phyloP scores from a whole-genome alignment of 2,329 filamentous ascomycete species.

The Aspergillus glaucus region DNA sequence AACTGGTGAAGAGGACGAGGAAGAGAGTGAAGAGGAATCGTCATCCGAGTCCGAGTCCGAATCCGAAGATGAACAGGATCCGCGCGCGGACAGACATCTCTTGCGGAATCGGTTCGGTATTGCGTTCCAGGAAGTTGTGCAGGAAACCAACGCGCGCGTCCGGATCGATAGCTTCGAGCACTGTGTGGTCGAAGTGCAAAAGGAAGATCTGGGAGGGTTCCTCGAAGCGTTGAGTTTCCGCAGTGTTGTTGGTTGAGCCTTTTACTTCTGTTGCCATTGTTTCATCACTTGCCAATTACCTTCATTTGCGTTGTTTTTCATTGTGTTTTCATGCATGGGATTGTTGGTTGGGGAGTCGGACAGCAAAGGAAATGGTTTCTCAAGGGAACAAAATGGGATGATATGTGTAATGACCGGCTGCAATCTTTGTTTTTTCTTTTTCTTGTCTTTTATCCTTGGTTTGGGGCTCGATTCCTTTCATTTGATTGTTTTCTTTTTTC shows the following conservation, averaged over 20 bases:
- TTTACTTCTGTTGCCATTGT: background rate
- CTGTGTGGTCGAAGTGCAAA: constrained; percentile 94
- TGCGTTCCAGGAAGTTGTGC: constrained; percentile 90
- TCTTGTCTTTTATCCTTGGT: background rate
- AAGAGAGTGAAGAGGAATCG: constrained; percentile 46
- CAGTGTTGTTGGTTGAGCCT: constrained; percentile 59
- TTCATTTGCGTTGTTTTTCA: background rate
- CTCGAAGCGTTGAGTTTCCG: constrained; percentile 89
- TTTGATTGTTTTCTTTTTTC: background rate
- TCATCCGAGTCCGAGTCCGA: constrained; percentile 44
- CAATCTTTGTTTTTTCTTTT: constrained; percentile 11
- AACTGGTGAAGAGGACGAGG: constrained; percentile 56
- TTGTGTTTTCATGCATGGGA: constrained; percentile 6
- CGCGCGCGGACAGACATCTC: constrained; percentile 56
- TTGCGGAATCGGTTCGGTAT: constrained; percentile 86
- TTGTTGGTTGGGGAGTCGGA: constrained; percentile 4
- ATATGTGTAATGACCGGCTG: constrained; percentile 17
- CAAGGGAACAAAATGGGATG: constrained; percentile 5
- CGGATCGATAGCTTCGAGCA: constrained; percentile 96
- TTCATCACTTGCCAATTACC: background rate
- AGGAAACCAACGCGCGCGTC: constrained; percentile 82
- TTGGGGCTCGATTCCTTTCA: constrained; percentile 5
- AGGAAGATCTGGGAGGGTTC: constrained; percentile 87
- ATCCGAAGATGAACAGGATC: constrained; percentile 50
- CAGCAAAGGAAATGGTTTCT: background rate